Evolutionary conservation across 805 yeast species (phyloP), one percentile per base, ranked within the genome.

Genomic region (Nematodospora valgi): DNA sequence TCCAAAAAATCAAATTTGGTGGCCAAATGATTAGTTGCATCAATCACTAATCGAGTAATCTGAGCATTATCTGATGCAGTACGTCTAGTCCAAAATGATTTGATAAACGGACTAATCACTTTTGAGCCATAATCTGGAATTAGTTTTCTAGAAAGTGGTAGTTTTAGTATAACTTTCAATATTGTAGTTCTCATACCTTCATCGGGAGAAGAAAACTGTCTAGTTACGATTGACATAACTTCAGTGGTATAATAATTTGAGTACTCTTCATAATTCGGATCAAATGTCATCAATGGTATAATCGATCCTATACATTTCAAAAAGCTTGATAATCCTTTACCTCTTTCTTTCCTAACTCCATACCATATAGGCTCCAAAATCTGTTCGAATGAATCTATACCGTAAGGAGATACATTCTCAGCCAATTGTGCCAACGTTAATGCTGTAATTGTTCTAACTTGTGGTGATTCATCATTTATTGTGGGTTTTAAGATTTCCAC

Each of bases 371-470:
- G 84, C 37, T 85, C 91, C 23, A 91, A 52, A 0, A 80, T 68
- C 0, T 61, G 59, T 47, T 88, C 94, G 54, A 91, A 89, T 0
- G 91, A 78, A 48, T 86, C 96, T 37, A 86, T 82, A 30, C 98
- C 98, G 58, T 83, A 86, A 0, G 98, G 98, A 15, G 76, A 68
- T 4, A 87, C 76, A 6, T 86, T 80, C 32, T 85, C 89, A 0
- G 97, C 97, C 22, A 91, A 57, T 1, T 81, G 73, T 0, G 89
- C 64, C 2, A 89, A 50, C 0, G 96, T 80, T 23, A 70, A 62
- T 0, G 95, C 95, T 0, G 95, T 70, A 9, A 79, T 70, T 2
- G 76, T 73, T 37, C 94, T 65, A 0, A 88, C 83, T 28, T 74
- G 78, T 9, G 76, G 52, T 38, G 82, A 80, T 33, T 80, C 86